Conservation (phyloP, 2,329 filamentous ascomycete species). For the Pestalotiopsis sp. region DNA sequence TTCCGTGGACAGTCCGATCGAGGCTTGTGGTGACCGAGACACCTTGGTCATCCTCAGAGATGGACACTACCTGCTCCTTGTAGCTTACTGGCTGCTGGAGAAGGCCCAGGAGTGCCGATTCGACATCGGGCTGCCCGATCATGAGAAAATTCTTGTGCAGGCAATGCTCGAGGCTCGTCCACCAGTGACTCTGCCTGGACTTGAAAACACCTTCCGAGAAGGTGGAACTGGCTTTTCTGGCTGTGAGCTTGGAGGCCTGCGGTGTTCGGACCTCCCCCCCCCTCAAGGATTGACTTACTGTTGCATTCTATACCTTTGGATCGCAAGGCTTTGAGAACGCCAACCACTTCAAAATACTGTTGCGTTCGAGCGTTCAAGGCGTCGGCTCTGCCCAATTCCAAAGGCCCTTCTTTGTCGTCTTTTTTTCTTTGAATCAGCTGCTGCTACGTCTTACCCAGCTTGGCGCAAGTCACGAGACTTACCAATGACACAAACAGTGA, state of each 20-base stretch:
- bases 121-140: conserved; percentile 50
- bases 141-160: conserved; percentile 51
- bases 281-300: conserved; percentile 34
- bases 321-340: conserved; percentile 43
- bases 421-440: not conserved
- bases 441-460: not conserved
- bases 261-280: not conserved
- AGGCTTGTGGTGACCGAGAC: conserved; percentile 30
- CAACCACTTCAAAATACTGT: conserved; percentile 47
- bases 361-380: conserved; percentile 51
- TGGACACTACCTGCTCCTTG: conserved; percentile 35
- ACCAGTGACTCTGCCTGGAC: conserved; percentile 49
- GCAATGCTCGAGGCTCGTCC: conserved; percentile 45
- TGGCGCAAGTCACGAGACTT: conserved; percentile 9
- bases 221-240: conserved; percentile 43
- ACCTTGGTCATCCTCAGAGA: conserved; percentile 26
- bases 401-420: conserved; percentile 40
- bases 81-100: conserved; percentile 38
- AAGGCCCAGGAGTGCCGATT: conserved; percentile 36
- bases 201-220: conserved; percentile 48
- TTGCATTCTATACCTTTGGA: conserved; percentile 48
- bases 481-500: conserved; percentile 42
- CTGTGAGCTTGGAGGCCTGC: not conserved
- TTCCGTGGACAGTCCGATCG: conserved; percentile 33
- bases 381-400: conserved; percentile 47